Conservation (phyloP, 805 yeast species). For the Sugiyamaella marilandica region DNA sequence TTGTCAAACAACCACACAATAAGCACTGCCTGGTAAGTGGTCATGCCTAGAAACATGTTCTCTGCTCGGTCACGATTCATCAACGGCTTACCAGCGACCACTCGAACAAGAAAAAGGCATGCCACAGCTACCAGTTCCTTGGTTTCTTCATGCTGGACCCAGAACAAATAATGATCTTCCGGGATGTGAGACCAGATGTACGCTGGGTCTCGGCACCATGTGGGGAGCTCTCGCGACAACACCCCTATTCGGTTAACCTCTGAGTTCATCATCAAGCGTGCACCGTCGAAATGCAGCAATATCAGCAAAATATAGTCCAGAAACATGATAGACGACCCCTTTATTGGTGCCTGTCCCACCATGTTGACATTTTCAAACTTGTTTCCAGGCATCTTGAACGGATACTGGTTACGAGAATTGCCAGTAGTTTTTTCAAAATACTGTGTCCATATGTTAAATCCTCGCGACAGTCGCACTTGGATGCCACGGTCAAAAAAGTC, state of each 20-base stretch:
- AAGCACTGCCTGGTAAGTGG: conserved; percentile 27
- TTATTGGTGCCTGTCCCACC: conserved; percentile 14
- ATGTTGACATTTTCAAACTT: conserved; percentile 21
- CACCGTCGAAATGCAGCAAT: conserved; percentile 27
- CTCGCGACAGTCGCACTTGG: conserved; percentile 29
- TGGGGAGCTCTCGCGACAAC: conserved; percentile 25
- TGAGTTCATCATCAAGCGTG: conserved; percentile 29
- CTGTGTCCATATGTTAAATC: conserved; percentile 30
- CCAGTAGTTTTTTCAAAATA: conserved; percentile 27
- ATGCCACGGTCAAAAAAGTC: conserved; percentile 23
- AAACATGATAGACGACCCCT: conserved; percentile 19
- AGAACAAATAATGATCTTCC: conserved; percentile 8
- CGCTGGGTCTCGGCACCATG: conserved; percentile 1
- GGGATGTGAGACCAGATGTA: conserved; percentile 3
- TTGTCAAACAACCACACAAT: conserved; percentile 28
- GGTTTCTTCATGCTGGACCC: conserved; percentile 29
- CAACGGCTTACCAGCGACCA: conserved; percentile 22
- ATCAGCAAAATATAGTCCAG: conserved; percentile 25
- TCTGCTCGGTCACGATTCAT: conserved; percentile 17
- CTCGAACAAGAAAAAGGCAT: conserved; percentile 26
- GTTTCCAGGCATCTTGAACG: conserved; percentile 21
- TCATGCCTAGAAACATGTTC: conserved; percentile 25
- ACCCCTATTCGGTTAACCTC: conserved; percentile 29
- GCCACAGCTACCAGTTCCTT: conserved; percentile 26
- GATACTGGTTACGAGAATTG: conserved; percentile 22